Conservation (phyloP, 257 asterid genomes). For the Salvia hispanica region DNA sequence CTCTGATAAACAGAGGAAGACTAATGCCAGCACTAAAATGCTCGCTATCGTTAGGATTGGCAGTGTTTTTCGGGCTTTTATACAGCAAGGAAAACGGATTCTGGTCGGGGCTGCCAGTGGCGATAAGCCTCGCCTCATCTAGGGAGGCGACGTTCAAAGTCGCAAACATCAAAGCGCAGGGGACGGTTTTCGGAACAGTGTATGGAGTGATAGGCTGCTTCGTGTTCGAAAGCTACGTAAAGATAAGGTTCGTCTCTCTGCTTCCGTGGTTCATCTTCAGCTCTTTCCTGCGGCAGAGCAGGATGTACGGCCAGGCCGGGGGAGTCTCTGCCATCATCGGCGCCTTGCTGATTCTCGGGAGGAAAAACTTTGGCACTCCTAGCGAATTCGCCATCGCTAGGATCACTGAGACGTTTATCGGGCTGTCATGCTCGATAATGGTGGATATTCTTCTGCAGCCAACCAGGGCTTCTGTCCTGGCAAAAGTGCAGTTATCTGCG, state of each 20-base stretch:
- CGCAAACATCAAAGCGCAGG: slow-evolving; percentile 77
- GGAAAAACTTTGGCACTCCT: slow-evolving; percentile 71
- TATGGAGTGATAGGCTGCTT: slow-evolving; percentile 83
- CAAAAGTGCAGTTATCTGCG: slow-evolving; percentile 57
- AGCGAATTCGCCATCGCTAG: slow-evolving; percentile 82
- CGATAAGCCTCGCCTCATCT: slow-evolving; percentile 62
- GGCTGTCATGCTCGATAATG: slow-evolving; percentile 70
- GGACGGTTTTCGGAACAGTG: slow-evolving; percentile 79
- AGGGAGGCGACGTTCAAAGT: slow-evolving; percentile 77
- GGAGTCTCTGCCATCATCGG: slow-evolving; percentile 83
- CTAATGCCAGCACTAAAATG: slow-evolving; percentile 65
- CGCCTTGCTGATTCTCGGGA: slow-evolving; percentile 67
- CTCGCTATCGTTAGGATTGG: slow-evolving; percentile 69
- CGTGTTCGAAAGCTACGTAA: slow-evolving; percentile 55
- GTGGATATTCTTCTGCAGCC: slow-evolving; percentile 79
- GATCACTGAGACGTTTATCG: slow-evolving; percentile 79
- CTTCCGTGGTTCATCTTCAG: slow-evolving; percentile 86
- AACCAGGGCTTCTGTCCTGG: slow-evolving; percentile 70
- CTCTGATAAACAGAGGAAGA: slow-evolving; percentile 40
- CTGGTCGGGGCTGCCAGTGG: slow-evolving; percentile 89
- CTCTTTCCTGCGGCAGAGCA: slow-evolving; percentile 62
- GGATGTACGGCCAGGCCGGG: slow-evolving; percentile 89
- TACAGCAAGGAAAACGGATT: slow-evolving; percentile 69
- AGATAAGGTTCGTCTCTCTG: slow-evolving; percentile 69
- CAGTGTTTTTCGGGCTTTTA: slow-evolving; percentile 58